A percentile compares a stretch with the other conserved stretches of the same genome.
Conservation (phyloP, 441 rosid genomes). For the Mallotus repandus region DNA sequence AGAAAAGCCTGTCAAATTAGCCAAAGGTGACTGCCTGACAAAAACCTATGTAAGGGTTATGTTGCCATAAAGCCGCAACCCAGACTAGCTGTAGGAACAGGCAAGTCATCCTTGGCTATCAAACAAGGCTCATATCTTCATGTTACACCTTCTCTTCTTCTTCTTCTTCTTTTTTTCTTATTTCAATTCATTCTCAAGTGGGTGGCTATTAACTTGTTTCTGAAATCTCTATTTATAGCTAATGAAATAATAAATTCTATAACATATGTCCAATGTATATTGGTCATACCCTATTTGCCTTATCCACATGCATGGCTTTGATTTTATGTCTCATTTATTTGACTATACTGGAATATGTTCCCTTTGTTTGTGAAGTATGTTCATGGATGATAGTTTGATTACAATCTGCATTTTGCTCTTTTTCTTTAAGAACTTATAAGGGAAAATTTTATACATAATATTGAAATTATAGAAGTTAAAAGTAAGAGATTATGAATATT, state of each 20-base stretch:
- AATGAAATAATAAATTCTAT: background rate
- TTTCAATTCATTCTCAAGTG: background rate
- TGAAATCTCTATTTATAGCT: conserved; percentile 10
- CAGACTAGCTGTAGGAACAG: background rate
- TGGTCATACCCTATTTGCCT: background rate
- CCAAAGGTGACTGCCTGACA: conserved; percentile 27
- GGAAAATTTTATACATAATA: no score
- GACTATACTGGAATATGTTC: conserved; percentile 12
- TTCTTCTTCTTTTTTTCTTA: no score
- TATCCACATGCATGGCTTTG: background rate
- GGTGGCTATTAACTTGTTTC: background rate
- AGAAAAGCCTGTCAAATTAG: conserved; percentile 16
- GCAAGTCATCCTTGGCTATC: conserved; percentile 29
- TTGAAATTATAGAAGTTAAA: no score
- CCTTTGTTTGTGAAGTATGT: background rate
- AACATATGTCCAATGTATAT: background rate
- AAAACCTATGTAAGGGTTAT: background rate
- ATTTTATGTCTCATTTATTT: background rate
- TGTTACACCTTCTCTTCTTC: no score
- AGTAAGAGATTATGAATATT: no score
- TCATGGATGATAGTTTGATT: background rate
- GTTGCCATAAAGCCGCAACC: background rate
- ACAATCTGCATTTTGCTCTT: no score
- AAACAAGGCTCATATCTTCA: conserved; percentile 13
- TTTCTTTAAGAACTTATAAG: no score